Evolutionary conservation across 2,329 filamentous ascomycete species (phyloP).

Genomic region (Cladosporium sp.): DNA sequence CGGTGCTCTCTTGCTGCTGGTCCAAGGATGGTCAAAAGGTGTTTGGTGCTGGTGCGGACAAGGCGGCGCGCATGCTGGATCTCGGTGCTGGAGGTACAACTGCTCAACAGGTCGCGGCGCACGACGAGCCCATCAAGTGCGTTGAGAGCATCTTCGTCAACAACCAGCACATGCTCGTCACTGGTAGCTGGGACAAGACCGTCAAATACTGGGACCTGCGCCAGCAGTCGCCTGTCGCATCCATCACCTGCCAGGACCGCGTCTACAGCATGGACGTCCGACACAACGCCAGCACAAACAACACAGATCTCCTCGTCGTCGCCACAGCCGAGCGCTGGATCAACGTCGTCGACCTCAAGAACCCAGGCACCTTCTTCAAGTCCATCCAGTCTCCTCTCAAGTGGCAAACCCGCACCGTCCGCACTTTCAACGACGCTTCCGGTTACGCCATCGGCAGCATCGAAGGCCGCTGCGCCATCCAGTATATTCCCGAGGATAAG

Average conservation of each 20-base stretch:
- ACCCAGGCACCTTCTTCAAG: constrained; percentile 92
- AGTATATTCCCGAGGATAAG: constrained; percentile 97
- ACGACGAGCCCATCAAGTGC: constrained; percentile 78
- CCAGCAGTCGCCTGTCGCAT: constrained; percentile 63
- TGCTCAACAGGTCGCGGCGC: constrained; percentile 71
- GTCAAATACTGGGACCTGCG: constrained; percentile 87
- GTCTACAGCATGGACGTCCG: constrained; percentile 91
- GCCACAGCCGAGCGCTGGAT: constrained; percentile 95
- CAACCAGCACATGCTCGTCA: constrained; percentile 79
- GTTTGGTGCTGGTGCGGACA: constrained; percentile 85
- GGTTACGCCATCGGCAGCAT: constrained; percentile 96
- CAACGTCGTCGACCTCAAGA: constrained; percentile 87
- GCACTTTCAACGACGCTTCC: constrained; percentile 87
- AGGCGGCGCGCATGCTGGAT: constrained; percentile 85
- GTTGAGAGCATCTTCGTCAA: constrained; percentile 65
- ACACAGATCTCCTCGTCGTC: constrained; percentile 74
- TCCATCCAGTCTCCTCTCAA: constrained; percentile 93
- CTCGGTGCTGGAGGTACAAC: constrained; percentile 58
- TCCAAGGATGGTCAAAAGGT: constrained; percentile 92
- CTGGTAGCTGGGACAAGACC: constrained; percentile 89
- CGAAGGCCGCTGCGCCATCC: constrained; percentile 94
- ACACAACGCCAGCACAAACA: constrained; percentile 45
- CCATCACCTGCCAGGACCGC: constrained; percentile 69
- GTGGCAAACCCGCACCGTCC: constrained; percentile 95
- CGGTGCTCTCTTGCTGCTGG: constrained; percentile 83